Conservation (phyloP, 2,329 filamentous ascomycete species). For the Trichoderma sp. region DNA sequence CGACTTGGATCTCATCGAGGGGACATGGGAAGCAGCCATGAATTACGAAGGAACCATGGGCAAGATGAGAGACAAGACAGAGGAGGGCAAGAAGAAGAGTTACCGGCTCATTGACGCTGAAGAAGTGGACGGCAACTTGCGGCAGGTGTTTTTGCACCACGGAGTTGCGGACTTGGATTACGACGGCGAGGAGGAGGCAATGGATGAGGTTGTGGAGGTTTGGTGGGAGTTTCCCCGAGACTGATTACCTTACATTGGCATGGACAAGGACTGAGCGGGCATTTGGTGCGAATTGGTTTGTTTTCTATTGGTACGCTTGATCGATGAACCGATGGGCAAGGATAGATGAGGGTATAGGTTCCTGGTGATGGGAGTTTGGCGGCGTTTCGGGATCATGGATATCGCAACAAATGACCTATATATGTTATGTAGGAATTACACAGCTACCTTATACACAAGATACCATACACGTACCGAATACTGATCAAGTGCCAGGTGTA, state of each 20-base stretch:
- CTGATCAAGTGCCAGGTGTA: too few relatives aligned
- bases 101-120: constrained; percentile 50
- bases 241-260: not conserved
- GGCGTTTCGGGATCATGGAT: not conserved
- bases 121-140: constrained; percentile 45
- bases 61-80: constrained; percentile 46
- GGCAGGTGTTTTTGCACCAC: constrained; percentile 56
- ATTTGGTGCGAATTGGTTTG: not conserved
- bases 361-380: not conserved
- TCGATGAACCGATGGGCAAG: not conserved
- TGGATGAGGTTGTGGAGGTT: constrained; percentile 51
- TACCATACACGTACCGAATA: not conserved
- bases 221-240: constrained; percentile 42
- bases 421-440: not conserved
- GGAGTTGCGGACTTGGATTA: constrained; percentile 22
- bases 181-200: constrained; percentile 41
- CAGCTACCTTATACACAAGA: not conserved
- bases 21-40: constrained; percentile 53
- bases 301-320: not conserved
- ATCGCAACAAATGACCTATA: not conserved
- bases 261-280: not conserved
- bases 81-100: constrained; percentile 50
- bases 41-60: constrained; percentile 57
- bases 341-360: not conserved
- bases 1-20: constrained; percentile 51